phyloP scores from a whole-genome alignment of 2,329 filamentous ascomycete species.

The Acarospora socialis region DNA sequence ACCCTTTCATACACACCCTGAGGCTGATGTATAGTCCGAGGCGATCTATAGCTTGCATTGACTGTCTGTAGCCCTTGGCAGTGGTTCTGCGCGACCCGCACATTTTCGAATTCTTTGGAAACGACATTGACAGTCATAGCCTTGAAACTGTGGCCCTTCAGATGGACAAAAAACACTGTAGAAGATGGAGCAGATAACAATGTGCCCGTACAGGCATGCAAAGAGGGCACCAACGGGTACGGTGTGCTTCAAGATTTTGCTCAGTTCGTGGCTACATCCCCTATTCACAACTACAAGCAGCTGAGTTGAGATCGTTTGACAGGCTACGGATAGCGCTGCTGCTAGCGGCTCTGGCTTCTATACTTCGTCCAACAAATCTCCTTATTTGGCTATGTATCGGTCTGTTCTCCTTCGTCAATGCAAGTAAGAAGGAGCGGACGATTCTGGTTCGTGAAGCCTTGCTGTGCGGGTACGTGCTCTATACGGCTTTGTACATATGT shows the following conservation, averaged over 20 bases:
- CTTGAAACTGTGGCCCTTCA: constrained; percentile 78
- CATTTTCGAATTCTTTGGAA: constrained; percentile 88
- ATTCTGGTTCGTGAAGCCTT: constrained; percentile 48
- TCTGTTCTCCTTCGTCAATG: constrained; percentile 26
- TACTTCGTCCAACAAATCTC: constrained; percentile 78
- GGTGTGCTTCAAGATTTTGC: too few species aligned
- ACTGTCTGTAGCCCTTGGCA: constrained; percentile 76
- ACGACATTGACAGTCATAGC: constrained; percentile 72
- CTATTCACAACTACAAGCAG: constrained; percentile 7
- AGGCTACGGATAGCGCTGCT: constrained; percentile 51
- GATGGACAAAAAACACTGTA: constrained; percentile 38
- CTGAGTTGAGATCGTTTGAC: constrained; percentile 14
- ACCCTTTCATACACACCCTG: background rate
- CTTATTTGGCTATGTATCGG: constrained; percentile 65
- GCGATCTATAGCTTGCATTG: constrained; percentile 46
- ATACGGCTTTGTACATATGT: constrained; percentile 3
- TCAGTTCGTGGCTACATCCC: background rate
- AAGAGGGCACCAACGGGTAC: too few species aligned
- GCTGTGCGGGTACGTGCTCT: constrained; percentile 39
- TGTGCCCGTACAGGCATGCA: constrained; percentile 5
- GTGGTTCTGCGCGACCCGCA: constrained; percentile 87
- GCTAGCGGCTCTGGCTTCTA: constrained; percentile 66
- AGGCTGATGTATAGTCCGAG: constrained; percentile 8
- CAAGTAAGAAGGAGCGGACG: constrained; percentile 30
- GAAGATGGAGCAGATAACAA: constrained; percentile 23